Base-by-base conservation (phyloP, 768 basidiomycete species). In the Russula ochroleuca region DNA sequence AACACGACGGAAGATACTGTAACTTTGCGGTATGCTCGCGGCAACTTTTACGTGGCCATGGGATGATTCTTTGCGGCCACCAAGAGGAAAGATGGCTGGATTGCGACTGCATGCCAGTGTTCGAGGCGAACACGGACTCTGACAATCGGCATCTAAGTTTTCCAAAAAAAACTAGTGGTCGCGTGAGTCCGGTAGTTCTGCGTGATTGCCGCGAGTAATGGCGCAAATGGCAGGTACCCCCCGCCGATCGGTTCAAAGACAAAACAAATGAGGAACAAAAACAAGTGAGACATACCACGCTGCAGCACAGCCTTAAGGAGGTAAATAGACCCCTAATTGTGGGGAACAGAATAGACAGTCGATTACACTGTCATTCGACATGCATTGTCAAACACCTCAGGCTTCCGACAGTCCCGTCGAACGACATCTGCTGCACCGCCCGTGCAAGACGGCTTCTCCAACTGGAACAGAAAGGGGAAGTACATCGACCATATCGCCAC, bases 331-430 rank as follows among this genome's bases (percentile, higher is more conserved):
- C 31, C 23, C 33, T 45, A 33, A 61, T 60, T 31, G 21, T 19
- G 35, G 4, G n/a, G 21, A 35, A 28, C 28, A 3, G 38, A 7
- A 2, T n/a, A 31, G 50, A 52, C 28, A 17, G 40, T 50, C 59
- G 59, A 31, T 59, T 59, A 41, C 49, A 49, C 56, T 45, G 41
- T 57, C 56, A 50, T 51, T 15, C 23, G n/a, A n/a, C n/a, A n/a
- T 51, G 23, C 45, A 56, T 37, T 33, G 43, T 57, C 56, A 41
- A 59, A 23, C 25, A n/a, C n/a, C n/a, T n/a, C n/a, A n/a, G n/a
- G n/a, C 45, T 31, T 60, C 41, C 17, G 28, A 59, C 38, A 59
- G 28, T 15, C 25, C 45, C 60, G 53, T 48, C 53, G 45, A 37
- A 49, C 9, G 38, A 59, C 38, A 19, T 59, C 59, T 49, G 48